A percentile compares a stretch with the other conserved stretches of the same genome.
These are phyloP conservation scores for Usnea hakonensis DNA, from an alignment of 495 filamentous ascomycete species.

Conservation along the genomic window DNA sequence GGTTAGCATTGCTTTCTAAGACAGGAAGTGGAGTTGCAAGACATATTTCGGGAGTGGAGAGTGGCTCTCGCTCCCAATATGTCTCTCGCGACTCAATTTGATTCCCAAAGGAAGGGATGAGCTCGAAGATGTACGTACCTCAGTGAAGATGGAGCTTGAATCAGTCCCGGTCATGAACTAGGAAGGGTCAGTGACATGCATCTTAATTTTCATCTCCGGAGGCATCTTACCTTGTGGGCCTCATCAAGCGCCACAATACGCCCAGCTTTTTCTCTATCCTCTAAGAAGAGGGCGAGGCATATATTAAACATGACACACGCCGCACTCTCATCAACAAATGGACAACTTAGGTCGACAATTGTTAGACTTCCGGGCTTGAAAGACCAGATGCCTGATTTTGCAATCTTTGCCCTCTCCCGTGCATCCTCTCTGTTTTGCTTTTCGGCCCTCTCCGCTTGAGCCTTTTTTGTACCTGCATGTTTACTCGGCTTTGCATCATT, in stretches of 20 bases:
- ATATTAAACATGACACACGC: constrained; percentile 67
- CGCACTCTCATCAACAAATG: constrained; percentile 56
- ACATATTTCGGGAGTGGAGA: too few species aligned
- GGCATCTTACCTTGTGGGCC: constrained; percentile 45
- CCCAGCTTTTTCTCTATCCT: constrained; percentile 36
- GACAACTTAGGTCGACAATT: constrained; percentile 68
- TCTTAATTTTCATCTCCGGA: neutral
- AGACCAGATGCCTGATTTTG: constrained; percentile 23
- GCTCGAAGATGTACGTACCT: too few species aligned
- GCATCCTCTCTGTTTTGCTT: neutral
- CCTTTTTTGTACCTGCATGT: neutral
- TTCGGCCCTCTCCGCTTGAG: neutral
- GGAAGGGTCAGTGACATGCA: neutral
- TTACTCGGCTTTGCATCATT: neutral
- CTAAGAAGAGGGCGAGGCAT: constrained; percentile 53
- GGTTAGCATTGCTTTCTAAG: too few species aligned
- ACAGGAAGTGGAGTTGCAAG: too few species aligned
- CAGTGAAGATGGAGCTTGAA: constrained; percentile 47
- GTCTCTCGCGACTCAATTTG: too few species aligned
- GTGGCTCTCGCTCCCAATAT: too few species aligned
- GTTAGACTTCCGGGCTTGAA: constrained; percentile 49
- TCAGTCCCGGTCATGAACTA: constrained; percentile 44
- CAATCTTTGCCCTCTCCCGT: constrained; percentile 7
- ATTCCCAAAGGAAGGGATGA: too few species aligned
- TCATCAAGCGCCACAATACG: constrained; percentile 52